Evolutionary conservation across 164 flowering plant species (phyloP), one percentile per base, ranked within the genome.

Genomic region (Annona cherimola): DNA sequence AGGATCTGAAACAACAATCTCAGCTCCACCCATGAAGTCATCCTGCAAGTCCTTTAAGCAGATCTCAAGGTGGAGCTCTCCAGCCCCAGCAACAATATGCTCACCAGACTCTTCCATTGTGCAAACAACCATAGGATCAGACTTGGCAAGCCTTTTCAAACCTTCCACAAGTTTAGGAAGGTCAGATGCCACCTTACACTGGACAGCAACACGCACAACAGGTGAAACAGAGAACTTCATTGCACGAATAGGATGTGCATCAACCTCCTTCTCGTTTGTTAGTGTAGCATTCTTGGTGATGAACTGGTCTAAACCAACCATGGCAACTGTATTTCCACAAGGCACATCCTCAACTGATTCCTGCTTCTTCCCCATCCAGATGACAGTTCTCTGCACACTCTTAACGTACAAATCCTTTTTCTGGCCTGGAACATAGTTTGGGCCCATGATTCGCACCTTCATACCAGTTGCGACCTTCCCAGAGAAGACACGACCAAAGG

Each of bases 131-230:
- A 79, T 79, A 54, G 82, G 82, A 68, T 81, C 82, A 4, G 84
- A 79, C 75, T 81, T 81, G 18, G 84, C 80, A 42, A 81, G 63
- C 11, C 82, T 82, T 59, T 81, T 81, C n/a, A 81, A 73, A 60
- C 84, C 84, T 70, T 81, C 84, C 45, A 81, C 82, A 67, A 81
- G 82, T 46, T 79, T 81, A 11, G 84, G 84, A 44, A 81, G 83
- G 46, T 81, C 84, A 7, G 80, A 79, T 2, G 84, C 84, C 63
- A 81, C 84, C 68, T 79, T 81, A 26, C 84, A 81, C 42, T 79
- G 82, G 11, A 81, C 84, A 62, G 80, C 80, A 26, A 77, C 80
- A 65, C 82, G 82, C 2, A 80, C 79, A 72, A 80, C 82, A 61
- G 80, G 82, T 2, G 82, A 80, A 41, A 80, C 80, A 42, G 82